Evolutionary conservation across 805 yeast species (phyloP).

Genomic region (Martiniozyma abietophila): DNA sequence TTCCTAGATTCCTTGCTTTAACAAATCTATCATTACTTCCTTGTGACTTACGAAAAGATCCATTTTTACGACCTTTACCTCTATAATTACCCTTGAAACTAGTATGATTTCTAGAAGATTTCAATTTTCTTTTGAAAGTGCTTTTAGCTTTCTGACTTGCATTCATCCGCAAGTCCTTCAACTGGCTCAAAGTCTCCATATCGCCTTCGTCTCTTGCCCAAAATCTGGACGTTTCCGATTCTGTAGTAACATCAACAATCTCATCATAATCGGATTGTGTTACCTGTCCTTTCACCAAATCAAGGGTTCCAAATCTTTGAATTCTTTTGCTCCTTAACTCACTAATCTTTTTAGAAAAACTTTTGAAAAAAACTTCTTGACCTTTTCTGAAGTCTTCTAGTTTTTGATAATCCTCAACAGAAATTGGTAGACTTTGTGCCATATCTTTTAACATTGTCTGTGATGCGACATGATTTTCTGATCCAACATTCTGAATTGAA

Average conservation of each 20-base stretch:
- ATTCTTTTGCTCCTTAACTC: constrained; percentile 15
- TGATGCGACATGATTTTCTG: constrained; percentile 28
- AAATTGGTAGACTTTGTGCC: constrained; percentile 46
- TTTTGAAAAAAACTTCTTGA: constrained; percentile 22
- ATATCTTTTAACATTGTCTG: constrained; percentile 40
- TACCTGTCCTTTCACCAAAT: too few relatives aligned
- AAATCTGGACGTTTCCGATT: constrained; percentile 3
- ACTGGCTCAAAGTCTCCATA: constrained; percentile 5
- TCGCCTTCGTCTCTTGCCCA: constrained; percentile 5
- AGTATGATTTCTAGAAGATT: too few relatives aligned
- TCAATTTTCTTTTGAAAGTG: too few relatives aligned
- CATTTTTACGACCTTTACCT: too few relatives aligned
- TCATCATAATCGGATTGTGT: background rate
- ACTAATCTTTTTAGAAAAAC: constrained; percentile 19
- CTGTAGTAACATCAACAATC: background rate
- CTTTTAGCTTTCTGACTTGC: background rate
- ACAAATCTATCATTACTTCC: too few relatives aligned
- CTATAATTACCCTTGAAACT: too few relatives aligned
- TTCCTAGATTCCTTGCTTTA: too few relatives aligned
- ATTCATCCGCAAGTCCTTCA: background rate
- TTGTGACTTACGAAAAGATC: too few relatives aligned
- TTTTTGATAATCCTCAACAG: constrained; percentile 35
- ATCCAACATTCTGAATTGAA: constrained; percentile 29
- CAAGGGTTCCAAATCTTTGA: constrained; percentile 11
- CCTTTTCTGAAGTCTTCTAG: constrained; percentile 28